Base-by-base conservation (phyloP, 2,329 filamentous ascomycete genomes). In the Exophiala xenobiotica region DNA sequence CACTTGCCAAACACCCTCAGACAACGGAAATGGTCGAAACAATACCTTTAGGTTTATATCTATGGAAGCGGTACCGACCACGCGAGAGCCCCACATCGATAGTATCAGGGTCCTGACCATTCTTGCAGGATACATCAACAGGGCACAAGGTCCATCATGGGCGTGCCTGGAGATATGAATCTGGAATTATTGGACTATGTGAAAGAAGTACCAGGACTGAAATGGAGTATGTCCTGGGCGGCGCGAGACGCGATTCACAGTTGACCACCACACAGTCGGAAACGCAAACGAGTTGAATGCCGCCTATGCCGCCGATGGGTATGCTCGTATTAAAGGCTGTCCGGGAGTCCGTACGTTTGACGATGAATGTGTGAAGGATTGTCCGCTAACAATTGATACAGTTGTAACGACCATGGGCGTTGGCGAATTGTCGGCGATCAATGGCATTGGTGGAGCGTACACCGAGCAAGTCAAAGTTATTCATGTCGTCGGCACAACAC, bases 271-370 rank as follows among this genome's bases (percentile, higher is more conserved):
- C n/a, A n/a, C n/a, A n/a, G n/a, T n/a, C n/a, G n/a, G n/a, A n/a
- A n/a, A n/a, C n/a, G n/a, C n/a, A n/a, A n/a, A n/a, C n/a, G n/a
- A n/a, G n/a, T n/a, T 27, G 26, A 27, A 27, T 27, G 26, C 26
- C 26, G 12, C 24, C 24, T 90, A 90, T 62, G 86, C 86, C 24
- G 85, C 86, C n/a, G 86, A 90, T 70, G 86, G 86, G 14, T 90
- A 90, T 65, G 85, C 85, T 49, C 79, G 86, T 56, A 78, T 87
- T 51, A 54, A 43, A 4, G 51, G 51, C 8, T 16, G 14, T 18
- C 33, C 33, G 4, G 33, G 33, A 7, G 33, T 38, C 14, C 18
- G 33, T 38, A 38, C n/a, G 33, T 38, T 31, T 31, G n/a, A n/a
- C n/a, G n/a, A n/a, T n/a, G n/a, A n/a, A n/a, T n/a, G n/a, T n/a